A percentile compares a stretch with the other conserved stretches of the same genome.
phyloP scores from a whole-genome alignment of 2,329 filamentous ascomycete genomes.

The Microsporum canis region DNA sequence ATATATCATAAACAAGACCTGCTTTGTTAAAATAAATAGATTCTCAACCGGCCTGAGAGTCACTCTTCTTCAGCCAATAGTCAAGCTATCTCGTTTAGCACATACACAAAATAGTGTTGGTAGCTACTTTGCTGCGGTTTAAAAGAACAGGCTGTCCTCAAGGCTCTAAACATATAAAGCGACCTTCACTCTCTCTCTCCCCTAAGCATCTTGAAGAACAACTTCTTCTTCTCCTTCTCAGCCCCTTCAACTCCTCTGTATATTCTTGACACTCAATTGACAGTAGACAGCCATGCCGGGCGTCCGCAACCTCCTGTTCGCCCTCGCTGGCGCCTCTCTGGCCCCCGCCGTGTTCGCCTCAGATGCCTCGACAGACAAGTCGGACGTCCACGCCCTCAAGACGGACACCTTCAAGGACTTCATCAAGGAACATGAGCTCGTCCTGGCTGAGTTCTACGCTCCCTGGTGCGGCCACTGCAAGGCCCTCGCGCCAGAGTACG shows the following conservation, averaged over 20 bases:
- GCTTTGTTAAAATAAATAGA: background rate
- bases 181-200: no score
- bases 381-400: slow-evolving; percentile 76
- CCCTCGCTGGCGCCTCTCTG: slow-evolving; percentile 24
- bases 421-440: slow-evolving; percentile 72
- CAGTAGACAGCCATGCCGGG: slow-evolving; percentile 25
- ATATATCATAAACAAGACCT: background rate
- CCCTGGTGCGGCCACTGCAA: slow-evolving; percentile 99
- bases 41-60: background rate
- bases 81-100: background rate
- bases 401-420: slow-evolving; percentile 80
- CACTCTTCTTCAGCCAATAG: background rate
- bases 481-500: slow-evolving; percentile 59
- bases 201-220: no score
- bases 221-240: background rate
- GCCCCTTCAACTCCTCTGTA: background rate
- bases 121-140: background rate
- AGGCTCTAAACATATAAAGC: background rate
- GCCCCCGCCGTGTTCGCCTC: slow-evolving; percentile 19
- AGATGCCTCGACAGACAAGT: slow-evolving; percentile 32
- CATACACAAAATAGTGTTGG: background rate
- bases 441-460: slow-evolving; percentile 94
- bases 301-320: slow-evolving; percentile 29
- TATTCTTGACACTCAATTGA: background rate
- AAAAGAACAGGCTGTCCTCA: slow-evolving; percentile 36